Conservation (phyloP, 495 filamentous ascomycete species). For the Podospora pseudoanserina region DNA sequence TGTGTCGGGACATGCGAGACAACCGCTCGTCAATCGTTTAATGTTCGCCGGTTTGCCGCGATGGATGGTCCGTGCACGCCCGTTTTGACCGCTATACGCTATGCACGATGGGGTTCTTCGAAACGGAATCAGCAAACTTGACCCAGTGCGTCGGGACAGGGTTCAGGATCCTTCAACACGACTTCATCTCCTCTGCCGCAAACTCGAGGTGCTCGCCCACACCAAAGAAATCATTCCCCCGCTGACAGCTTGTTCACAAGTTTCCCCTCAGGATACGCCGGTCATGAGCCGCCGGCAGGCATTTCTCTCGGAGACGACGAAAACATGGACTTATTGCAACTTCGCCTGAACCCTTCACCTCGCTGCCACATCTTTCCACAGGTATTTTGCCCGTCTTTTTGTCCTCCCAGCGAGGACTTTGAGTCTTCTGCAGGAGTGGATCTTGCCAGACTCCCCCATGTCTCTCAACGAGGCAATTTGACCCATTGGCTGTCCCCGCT, state of each 20-base stretch:
- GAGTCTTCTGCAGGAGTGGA: background rate
- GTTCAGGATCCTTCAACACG: conserved; percentile 23
- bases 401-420: background rate
- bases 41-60: conserved; percentile 3
- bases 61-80: background rate
- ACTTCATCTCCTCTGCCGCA: conserved; percentile 17
- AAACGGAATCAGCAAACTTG: conserved; percentile 18
- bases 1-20: conserved; percentile 15
- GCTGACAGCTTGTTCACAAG: background rate
- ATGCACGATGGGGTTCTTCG: conserved; percentile 21
- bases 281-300: background rate
- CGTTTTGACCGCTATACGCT: background rate
- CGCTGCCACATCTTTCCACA: background rate
- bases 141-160: conserved; percentile 15
- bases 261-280: background rate
- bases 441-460: background rate
- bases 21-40: conserved; percentile 14
- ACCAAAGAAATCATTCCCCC: background rate
- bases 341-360: background rate
- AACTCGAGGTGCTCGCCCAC: background rate
- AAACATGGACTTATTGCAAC: background rate
- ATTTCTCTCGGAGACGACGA: background rate
- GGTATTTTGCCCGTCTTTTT: background rate
- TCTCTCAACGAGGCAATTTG: background rate
- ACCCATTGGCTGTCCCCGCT: background rate